Percentiles rank a stretch among this genome's conserved stretches.
These are phyloP conservation scores for Streptanthus diversifolius DNA, from an alignment of 345 rosid species.

Conservation along the genomic window DNA sequence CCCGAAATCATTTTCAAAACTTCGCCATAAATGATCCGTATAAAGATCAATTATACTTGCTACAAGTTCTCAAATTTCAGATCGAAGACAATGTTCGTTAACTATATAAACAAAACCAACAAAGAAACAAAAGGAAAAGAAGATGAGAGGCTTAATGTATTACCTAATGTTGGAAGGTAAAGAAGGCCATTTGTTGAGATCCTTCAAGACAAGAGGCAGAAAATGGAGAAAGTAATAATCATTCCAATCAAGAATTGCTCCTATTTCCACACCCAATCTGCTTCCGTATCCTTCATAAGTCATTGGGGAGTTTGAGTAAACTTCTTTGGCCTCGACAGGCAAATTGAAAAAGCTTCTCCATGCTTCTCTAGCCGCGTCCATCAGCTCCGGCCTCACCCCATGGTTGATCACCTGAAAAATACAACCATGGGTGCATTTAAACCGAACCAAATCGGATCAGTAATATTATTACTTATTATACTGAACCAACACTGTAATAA, in stretches of 20 bases:
- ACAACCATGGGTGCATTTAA: background rate
- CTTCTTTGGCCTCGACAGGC: constrained; percentile 65
- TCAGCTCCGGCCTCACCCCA: constrained; percentile 56
- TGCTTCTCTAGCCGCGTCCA: constrained; percentile 52
- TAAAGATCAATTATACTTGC: background rate
- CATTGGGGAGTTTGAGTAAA: constrained; percentile 60
- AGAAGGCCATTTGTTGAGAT: constrained; percentile 74
- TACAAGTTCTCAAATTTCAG: background rate
- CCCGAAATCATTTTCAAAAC: background rate
- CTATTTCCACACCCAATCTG: constrained; percentile 74
- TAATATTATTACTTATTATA: background rate
- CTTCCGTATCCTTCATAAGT: constrained; percentile 97
- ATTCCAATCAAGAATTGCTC: constrained; percentile 92
- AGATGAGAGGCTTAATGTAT: background rate
- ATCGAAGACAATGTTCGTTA: background rate
- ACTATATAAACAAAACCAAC: background rate
- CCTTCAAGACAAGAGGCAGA: constrained; percentile 54
- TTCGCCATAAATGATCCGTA: constrained; percentile 8
- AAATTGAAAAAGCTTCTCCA: constrained; percentile 71
- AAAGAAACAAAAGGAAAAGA: background rate
- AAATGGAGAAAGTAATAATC: constrained; percentile 81
- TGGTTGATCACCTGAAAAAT: constrained; percentile 53
- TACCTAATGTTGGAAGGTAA: constrained; percentile 62
- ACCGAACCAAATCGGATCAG: background rate
- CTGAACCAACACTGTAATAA: background rate